These are phyloP conservation scores for Aureobasidium sp. DNA, from an alignment of 2,329 filamentous ascomycete species.

Conservation along the genomic window DNA sequence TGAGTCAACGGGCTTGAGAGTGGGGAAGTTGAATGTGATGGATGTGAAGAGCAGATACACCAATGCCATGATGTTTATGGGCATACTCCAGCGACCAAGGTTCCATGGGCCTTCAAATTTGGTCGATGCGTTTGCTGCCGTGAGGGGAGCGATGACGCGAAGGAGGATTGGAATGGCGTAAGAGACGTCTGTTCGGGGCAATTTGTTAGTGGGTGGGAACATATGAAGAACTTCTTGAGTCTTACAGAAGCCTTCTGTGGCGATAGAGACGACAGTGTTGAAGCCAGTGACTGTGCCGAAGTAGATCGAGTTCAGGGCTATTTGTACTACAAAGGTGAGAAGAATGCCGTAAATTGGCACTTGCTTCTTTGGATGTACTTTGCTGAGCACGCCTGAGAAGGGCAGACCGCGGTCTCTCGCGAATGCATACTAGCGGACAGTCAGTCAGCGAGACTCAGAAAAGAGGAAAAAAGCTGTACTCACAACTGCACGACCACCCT, in stretches of 20 bases:
- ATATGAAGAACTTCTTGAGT: background rate
- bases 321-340: slow-evolving; percentile 12
- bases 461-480: background rate
- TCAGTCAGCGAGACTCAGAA: background rate
- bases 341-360: slow-evolving; percentile 14
- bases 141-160: slow-evolving; percentile 37
- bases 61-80: slow-evolving; percentile 42
- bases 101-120: slow-evolving; percentile 36
- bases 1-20: slow-evolving; percentile 39
- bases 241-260: slow-evolving; percentile 49
- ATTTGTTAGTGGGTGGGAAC: background rate
- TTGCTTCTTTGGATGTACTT: slow-evolving; percentile 10
- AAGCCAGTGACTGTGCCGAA: slow-evolving; percentile 16
- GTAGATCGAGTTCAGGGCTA: slow-evolving; percentile 18
- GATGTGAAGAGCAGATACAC: slow-evolving; percentile 45
- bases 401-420: slow-evolving; percentile 46
- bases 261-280: slow-evolving; percentile 38
- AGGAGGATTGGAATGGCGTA: slow-evolving; percentile 48
- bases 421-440: slow-evolving; percentile 29
- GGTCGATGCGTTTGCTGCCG: slow-evolving; percentile 31
- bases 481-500: slow-evolving; percentile 35
- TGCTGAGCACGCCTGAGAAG: slow-evolving; percentile 40
- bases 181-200: slow-evolving; percentile 43
- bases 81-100: slow-evolving; percentile 35
- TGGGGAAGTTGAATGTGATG: slow-evolving; percentile 50